Evolutionary conservation across 1,284 basidiomycete species (phyloP), one percentile per base, ranked within the genome.

Genomic region (Malassezia pachydermatis): DNA sequence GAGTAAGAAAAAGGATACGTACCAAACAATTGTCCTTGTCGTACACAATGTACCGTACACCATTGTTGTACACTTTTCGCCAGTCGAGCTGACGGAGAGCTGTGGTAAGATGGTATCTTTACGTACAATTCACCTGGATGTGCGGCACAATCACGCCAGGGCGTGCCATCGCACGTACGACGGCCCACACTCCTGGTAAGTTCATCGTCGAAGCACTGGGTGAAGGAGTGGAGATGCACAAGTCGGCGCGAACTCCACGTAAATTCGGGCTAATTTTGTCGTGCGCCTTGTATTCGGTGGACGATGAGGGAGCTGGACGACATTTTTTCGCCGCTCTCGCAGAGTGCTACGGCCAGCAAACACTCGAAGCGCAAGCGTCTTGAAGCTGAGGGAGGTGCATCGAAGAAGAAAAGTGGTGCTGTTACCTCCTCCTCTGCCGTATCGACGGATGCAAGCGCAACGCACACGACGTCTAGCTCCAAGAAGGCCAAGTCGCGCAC

Each of bases 21-120:
- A 87, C 88, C 60, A 96, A 73, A 67, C 92, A 96, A 62, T 98
- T 96, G 72, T 98, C 92, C 75, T 95, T 96, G 79, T 96, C 92
- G 59, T 95, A 84, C 0, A 98, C 82, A 10, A 85, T 84, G 27
- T 84, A 88, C 38, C 82, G 80, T 63, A 88, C 89, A 2, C 90
- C 89, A 14, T 81, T 80, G 47, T 76, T 76, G 52, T 79, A 78
- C 30, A 96, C 76, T 13, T 81, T 82, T n/a, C 65, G 63, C 77
- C 89, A 95, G 72, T 95, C 82, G 61, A 96, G 76, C 58, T 85
- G 78, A 72, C 84, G 82, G 62, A 96, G 88, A 69, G 87, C 88
- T 51, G 34, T 4, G 29, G 32, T 14, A 24, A 38, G 29, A 3
- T n/a, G 28, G 9, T 17, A 22, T 5, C 7, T 14, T 2, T n/a